Percentiles rank a stretch among this genome's conserved stretches.
Conservation (phyloP, 2,329 filamentous ascomycete species). For the Lasiodiplodia sp. region DNA sequence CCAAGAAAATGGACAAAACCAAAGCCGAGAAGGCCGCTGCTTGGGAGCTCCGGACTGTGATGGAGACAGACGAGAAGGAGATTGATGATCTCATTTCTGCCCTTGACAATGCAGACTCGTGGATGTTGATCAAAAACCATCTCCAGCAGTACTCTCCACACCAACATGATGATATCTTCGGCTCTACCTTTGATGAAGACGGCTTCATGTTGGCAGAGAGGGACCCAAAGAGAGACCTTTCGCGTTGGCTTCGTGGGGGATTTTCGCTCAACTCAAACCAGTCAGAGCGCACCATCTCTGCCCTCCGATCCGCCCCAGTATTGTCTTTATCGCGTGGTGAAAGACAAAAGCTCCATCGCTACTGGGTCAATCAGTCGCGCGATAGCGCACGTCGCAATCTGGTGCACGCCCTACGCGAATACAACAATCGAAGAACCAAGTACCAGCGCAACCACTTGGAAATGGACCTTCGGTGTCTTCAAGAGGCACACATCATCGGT, state of each 20-base stretch:
- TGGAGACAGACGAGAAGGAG: conserved; percentile 33
- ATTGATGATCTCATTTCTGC: conserved; percentile 33
- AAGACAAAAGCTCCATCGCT: conserved; percentile 24
- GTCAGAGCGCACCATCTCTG: neutral
- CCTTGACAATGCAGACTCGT: conserved; percentile 15
- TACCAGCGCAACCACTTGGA: conserved; percentile 7
- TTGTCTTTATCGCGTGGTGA: conserved; percentile 30
- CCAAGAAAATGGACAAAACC: conserved; percentile 43
- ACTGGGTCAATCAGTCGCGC: conserved; percentile 28
- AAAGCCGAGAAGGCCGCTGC: conserved; percentile 47
- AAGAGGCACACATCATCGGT: conserved; percentile 61
- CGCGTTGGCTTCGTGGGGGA: neutral
- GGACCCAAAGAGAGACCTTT: neutral
- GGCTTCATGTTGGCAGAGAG: neutral
- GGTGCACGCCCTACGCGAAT: neutral
- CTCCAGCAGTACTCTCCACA: neutral
- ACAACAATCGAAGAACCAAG: neutral
- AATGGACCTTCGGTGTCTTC: conserved; percentile 34
- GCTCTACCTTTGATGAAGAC: neutral
- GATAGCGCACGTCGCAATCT: neutral
- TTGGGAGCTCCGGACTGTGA: conserved; percentile 37
- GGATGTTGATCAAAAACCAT: conserved; percentile 19
- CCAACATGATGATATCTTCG: conserved; percentile 6
- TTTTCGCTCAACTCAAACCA: neutral
- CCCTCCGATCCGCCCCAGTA: neutral